phyloP scores from a whole-genome alignment of 345 rosid species.

The Eucalyptus pumila region DNA sequence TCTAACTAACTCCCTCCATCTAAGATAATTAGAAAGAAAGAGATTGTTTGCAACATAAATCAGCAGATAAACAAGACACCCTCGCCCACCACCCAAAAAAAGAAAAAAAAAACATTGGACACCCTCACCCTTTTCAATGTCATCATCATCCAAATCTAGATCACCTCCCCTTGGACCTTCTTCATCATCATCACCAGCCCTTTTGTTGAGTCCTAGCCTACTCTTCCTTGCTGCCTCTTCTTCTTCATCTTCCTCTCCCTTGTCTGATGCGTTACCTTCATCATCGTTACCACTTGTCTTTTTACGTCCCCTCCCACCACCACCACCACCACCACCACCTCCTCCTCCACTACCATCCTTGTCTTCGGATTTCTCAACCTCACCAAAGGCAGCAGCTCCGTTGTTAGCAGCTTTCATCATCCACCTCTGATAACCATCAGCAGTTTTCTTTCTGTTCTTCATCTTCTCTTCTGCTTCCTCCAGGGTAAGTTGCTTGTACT shows the following conservation, averaged over 20 bases:
- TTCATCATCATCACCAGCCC: constrained; percentile 73
- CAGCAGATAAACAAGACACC: not conserved
- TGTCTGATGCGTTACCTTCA: constrained; percentile 78
- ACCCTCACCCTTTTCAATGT: constrained; percentile 78
- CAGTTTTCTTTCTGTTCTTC: constrained; percentile 88
- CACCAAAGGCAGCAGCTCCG: constrained; percentile 95
- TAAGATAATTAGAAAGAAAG: not conserved
- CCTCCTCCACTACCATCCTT: constrained; percentile 25
- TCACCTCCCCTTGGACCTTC: constrained; percentile 94
- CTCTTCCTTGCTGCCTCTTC: constrained; percentile 81
- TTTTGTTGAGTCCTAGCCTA: constrained; percentile 76
- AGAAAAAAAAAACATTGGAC: not conserved
- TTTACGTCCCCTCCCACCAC: constrained; percentile 70
- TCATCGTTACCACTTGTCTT: constrained; percentile 69
- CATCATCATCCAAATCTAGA: constrained; percentile 89
- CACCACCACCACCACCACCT: not conserved
- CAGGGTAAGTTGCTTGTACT: constrained; percentile 90
- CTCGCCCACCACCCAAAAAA: not conserved
- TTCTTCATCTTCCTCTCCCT: constrained; percentile 91
- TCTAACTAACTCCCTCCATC: not conserved
- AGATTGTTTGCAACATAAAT: not conserved
- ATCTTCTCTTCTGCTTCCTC: constrained; percentile 99
- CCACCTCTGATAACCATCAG: constrained; percentile 98
- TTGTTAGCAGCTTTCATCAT: constrained; percentile 97
- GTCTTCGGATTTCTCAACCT: constrained; percentile 61